Evolutionary conservation across 805 yeast species (phyloP).

Genomic region (Blastobotrys mokoenaii): DNA sequence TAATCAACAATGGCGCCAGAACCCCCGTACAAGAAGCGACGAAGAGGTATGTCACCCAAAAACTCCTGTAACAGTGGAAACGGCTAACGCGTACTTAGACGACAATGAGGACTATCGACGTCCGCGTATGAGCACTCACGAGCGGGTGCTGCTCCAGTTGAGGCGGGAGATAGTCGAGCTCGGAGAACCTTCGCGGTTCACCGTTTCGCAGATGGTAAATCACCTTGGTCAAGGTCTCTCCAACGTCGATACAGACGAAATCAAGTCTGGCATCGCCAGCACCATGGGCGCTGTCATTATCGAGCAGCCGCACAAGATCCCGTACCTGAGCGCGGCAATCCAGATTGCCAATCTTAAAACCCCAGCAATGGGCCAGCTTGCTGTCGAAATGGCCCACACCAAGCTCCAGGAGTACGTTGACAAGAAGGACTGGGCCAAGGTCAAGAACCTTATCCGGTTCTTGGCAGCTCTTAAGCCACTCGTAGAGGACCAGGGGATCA

Average conservation of each 20-base stretch:
- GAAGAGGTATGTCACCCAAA: conserved; percentile 2
- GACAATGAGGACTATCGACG: conserved; percentile 3
- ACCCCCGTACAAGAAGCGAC: not conserved
- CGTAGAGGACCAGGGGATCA: conserved; percentile 41
- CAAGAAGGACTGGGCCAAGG: conserved; percentile 45
- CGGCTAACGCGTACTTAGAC: not conserved
- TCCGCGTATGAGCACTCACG: conserved; percentile 4
- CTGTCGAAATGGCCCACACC: conserved; percentile 60
- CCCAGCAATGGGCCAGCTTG: conserved; percentile 56
- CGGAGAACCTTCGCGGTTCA: conserved; percentile 44
- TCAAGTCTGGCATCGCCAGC: conserved; percentile 50
- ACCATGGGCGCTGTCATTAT: conserved; percentile 60
- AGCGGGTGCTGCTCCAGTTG: conserved; percentile 12
- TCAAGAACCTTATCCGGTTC: conserved; percentile 65
- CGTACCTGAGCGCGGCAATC: conserved; percentile 59
- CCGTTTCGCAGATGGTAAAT: conserved; percentile 18
- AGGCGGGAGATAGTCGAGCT: conserved; percentile 42
- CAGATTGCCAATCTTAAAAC: conserved; percentile 57
- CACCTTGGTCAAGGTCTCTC: conserved; percentile 33
- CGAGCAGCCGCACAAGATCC: conserved; percentile 89
- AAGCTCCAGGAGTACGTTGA: conserved; percentile 51
- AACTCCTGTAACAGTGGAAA: not conserved
- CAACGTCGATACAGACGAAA: conserved; percentile 46
- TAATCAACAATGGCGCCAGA: no score
- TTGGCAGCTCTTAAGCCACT: conserved; percentile 59